A percentile compares a stretch with the other conserved stretches of the same genome.
Conservation (phyloP, 2,329 filamentous ascomycete genomes). For the Magnaporthiopsis incrustans region DNA sequence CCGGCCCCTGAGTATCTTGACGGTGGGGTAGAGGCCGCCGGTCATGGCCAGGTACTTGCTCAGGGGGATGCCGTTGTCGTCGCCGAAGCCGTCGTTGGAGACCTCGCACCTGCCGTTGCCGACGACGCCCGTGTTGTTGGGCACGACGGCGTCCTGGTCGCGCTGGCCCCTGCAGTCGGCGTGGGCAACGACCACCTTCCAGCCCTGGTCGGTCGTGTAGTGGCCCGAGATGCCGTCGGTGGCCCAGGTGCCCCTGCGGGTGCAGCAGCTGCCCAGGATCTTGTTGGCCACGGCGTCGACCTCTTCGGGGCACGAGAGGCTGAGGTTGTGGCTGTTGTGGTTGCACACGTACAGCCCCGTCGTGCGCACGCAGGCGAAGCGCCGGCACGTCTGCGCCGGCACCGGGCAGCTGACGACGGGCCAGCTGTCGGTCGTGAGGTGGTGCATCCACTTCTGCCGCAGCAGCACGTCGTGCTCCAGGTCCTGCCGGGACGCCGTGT, state of each 20-base stretch:
- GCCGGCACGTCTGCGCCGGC: background rate
- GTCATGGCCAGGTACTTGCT: background rate
- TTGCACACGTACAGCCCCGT: background rate
- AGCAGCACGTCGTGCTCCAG: background rate
- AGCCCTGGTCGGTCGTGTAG: background rate
- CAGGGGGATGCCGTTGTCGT: background rate
- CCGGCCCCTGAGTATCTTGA: too few relatives aligned
- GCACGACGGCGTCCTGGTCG: background rate
- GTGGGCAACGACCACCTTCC: background rate
- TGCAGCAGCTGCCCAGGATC: background rate
- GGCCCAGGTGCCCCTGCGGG: background rate
- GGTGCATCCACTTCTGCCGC: background rate
- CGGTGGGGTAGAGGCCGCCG: background rate
- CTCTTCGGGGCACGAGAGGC: background rate
- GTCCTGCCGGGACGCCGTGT: background rate
- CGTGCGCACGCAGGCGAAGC: background rate
- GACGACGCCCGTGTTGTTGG: background rate
- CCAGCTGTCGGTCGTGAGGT: background rate
- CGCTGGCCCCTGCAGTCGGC: background rate
- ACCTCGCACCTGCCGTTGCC: background rate
- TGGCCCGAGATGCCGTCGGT: background rate
- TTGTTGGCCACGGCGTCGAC: background rate
- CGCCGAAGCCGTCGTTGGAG: background rate
- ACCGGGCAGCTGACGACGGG: background rate
- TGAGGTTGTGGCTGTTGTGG: background rate